phyloP scores from a whole-genome alignment of 805 yeast species.

The Saturnispora diversa region DNA sequence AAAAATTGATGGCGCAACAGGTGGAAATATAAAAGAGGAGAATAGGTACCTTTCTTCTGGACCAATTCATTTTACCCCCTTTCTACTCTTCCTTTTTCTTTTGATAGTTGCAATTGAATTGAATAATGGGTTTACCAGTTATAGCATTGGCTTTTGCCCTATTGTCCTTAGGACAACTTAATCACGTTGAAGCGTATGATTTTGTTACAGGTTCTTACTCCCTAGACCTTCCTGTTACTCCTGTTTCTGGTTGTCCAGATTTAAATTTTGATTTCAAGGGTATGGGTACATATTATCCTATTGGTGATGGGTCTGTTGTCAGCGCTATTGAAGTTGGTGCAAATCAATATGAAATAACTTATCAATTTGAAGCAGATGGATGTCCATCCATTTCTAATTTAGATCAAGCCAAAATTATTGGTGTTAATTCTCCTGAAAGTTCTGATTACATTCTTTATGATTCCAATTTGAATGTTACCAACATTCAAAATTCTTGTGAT shows the following conservation, averaged over 20 bases:
- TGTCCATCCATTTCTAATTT: constrained; percentile 16
- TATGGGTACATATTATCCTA: constrained; percentile 15
- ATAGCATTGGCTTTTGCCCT: too few relatives aligned
- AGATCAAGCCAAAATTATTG: constrained; percentile 25
- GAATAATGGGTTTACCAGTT: too few relatives aligned
- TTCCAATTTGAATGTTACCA: constrained; percentile 18
- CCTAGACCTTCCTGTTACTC: not conserved
- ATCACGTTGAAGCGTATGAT: too few relatives aligned
- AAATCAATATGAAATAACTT: constrained; percentile 15
- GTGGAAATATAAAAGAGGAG: too few relatives aligned
- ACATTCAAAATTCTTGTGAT: constrained; percentile 22
- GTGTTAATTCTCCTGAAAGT: constrained; percentile 24
- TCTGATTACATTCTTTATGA: constrained; percentile 21
- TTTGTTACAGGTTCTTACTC: constrained; percentile 12
- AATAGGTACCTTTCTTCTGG: too few relatives aligned
- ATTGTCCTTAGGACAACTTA: too few relatives aligned
- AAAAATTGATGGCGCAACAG: too few relatives aligned
- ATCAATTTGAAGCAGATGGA: constrained; percentile 13
- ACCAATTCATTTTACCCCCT: too few relatives aligned
- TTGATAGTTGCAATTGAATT: too few relatives aligned
- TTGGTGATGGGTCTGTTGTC: constrained; percentile 15
- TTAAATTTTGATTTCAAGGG: constrained; percentile 15
- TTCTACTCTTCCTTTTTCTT: too few relatives aligned
- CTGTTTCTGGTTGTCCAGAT: constrained; percentile 13
- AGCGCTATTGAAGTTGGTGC: constrained; percentile 12